Conservation (phyloP, 768 basidiomycete genomes). For the Tricholoma matsutake region DNA sequence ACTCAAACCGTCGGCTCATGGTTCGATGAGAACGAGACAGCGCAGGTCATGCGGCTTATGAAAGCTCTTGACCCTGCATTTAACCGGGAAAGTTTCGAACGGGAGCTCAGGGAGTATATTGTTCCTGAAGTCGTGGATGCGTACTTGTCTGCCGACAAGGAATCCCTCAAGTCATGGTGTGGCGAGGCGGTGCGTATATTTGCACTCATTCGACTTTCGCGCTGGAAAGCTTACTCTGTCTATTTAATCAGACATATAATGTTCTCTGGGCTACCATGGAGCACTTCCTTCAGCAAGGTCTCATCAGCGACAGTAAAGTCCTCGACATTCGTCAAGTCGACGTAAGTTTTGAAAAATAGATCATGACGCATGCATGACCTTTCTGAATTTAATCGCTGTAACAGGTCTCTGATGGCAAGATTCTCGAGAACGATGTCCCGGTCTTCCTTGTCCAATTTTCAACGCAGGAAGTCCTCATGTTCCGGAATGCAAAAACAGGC, state of each 20-base stretch:
- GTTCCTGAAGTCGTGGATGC: constrained; percentile 98
- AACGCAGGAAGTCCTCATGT: constrained; percentile 91
- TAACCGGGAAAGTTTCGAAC: constrained; percentile 80
- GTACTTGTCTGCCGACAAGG: constrained; percentile 86
- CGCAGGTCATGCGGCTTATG: constrained; percentile 89
- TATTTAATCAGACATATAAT: constrained; percentile 74
- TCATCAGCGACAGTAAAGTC: constrained; percentile 90
- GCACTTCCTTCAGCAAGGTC: constrained; percentile 85
- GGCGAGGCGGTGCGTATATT: constrained; percentile 78
- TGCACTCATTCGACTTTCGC: constrained; percentile 6
- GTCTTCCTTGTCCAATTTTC: constrained; percentile 90
- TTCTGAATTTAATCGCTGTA: not conserved
- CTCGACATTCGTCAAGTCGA: constrained; percentile 98
- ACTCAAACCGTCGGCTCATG: constrained; percentile 84
- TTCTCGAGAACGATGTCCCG: constrained; percentile 86
- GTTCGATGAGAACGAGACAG: constrained; percentile 98
- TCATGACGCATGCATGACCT: not conserved
- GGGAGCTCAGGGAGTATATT: constrained; percentile 94
- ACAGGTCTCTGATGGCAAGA: constrained; percentile 81
- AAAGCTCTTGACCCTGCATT: constrained; percentile 86
- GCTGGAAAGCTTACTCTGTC: not conserved
- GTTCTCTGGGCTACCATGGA: constrained; percentile 99
- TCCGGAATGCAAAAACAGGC: constrained; percentile 86
- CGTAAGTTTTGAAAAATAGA: constrained; percentile 43
- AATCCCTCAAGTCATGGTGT: constrained; percentile 86